Percentiles rank a stretch among this genome's conserved stretches.
These are phyloP conservation scores for Talaromyces sp. DNA, from an alignment of 2,329 filamentous ascomycete species.

Conservation along the genomic window DNA sequence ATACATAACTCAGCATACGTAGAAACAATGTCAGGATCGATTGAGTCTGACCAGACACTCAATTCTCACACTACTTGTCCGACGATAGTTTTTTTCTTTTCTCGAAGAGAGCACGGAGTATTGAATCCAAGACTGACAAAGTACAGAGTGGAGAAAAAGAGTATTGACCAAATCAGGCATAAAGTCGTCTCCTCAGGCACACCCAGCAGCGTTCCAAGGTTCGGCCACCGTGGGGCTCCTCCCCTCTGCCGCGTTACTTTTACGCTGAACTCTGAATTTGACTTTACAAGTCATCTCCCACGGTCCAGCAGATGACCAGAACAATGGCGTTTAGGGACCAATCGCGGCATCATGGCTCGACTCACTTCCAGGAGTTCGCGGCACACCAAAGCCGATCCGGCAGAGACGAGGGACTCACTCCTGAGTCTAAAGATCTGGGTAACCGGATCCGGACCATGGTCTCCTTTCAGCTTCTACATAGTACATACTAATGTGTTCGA, in stretches of 20 bases:
- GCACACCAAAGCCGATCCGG: constrained; percentile 5
- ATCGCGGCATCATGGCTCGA: background rate
- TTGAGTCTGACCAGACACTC: background rate
- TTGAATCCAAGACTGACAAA: background rate
- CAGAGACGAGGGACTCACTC: background rate
- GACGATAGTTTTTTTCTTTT: background rate
- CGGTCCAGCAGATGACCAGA: background rate
- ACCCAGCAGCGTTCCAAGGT: background rate
- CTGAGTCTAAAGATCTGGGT: background rate
- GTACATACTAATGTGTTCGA: no score
- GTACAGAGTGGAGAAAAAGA: background rate
- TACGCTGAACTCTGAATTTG: no score
- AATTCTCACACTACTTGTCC: background rate
- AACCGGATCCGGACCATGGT: background rate
- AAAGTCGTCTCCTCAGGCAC: constrained; percentile 1
- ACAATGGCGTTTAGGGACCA: background rate
- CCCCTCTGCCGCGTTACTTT: background rate
- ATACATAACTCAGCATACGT: no score
- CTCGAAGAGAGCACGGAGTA: background rate
- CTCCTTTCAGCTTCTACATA: background rate
- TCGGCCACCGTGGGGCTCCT: background rate
- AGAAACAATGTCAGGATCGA: background rate
- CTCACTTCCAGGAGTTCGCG: background rate
- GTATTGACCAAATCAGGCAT: constrained; percentile 9
- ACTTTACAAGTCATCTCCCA: background rate